These are phyloP conservation scores for Canariomyces notabilis DNA, from an alignment of 2,329 filamentous ascomycete genomes.

Conservation along the genomic window DNA sequence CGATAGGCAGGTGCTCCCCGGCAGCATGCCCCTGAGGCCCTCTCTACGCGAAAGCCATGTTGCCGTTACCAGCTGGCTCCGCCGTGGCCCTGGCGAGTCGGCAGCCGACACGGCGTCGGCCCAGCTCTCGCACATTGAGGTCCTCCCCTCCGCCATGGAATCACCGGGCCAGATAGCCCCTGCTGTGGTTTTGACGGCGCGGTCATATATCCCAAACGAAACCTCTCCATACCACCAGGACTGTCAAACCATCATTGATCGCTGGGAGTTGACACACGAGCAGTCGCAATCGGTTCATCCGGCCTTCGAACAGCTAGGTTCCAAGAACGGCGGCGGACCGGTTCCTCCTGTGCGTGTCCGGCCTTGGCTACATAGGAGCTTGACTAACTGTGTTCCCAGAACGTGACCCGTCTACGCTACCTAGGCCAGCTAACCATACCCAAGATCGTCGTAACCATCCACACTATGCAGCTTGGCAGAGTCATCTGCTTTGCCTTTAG, in stretches of 20 bases:
- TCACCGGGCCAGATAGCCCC: conserved; percentile 29
- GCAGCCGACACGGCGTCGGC: conserved; percentile 48
- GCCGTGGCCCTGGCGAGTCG: conserved; percentile 40
- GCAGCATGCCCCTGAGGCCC: conserved; percentile 44
- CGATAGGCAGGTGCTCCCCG: conserved; percentile 49
- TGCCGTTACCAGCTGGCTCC: conserved; percentile 54
- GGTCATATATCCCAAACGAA: conserved; percentile 54
- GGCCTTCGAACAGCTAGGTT: conserved; percentile 71
- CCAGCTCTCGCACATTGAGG: conserved; percentile 68
- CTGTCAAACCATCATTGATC: conserved; percentile 68
- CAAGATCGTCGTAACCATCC: conserved; percentile 65
- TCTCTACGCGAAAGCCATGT: conserved; percentile 51
- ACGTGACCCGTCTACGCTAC: conserved; percentile 49
- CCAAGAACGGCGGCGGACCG: conserved; percentile 51
- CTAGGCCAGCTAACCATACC: conserved; percentile 63
- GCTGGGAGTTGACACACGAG: conserved; percentile 74
- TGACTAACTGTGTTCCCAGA: conserved; percentile 18
- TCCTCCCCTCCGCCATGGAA: conserved; percentile 60
- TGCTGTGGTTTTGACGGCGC: conserved; percentile 65
- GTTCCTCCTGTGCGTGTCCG: conserved; percentile 26
- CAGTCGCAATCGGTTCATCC: conserved; percentile 63
- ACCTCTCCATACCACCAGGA: conserved; percentile 57
- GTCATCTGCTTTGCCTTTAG: conserved; percentile 68
- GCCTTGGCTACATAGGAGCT: background rate
- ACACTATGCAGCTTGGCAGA: conserved; percentile 65